These are phyloP conservation scores for Psilocybe azurescens DNA, from an alignment of 768 basidiomycete genomes.

Conservation along the genomic window DNA sequence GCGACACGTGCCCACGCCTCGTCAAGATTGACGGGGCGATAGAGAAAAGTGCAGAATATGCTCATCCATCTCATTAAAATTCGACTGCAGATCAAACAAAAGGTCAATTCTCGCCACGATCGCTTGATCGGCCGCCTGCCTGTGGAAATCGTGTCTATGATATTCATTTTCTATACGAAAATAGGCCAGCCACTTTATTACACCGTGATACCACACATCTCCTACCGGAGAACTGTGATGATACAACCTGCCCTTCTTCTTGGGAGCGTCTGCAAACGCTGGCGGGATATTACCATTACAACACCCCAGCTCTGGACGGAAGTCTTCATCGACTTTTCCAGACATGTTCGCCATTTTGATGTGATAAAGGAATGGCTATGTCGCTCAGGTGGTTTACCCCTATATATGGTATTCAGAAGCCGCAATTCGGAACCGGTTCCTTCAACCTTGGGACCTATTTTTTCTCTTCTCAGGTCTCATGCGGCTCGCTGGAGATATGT, in stretches of 20 bases:
- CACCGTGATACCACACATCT: neutral
- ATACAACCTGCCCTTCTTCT: neutral
- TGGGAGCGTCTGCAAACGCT: neutral
- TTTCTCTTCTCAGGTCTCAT: neutral
- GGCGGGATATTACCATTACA: neutral
- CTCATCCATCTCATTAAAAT: neutral
- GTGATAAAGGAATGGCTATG: neutral
- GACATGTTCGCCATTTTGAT: too few relatives aligned
- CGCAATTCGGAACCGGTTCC: neutral
- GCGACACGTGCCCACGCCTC: neutral
- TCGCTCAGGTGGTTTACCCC: neutral
- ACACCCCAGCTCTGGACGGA: slow-evolving; percentile 1
- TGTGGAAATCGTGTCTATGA: neutral
- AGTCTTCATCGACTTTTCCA: neutral
- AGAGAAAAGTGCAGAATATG: neutral
- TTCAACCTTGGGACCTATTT: too few relatives aligned
- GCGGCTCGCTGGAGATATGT: too few relatives aligned
- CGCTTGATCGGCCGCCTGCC: neutral
- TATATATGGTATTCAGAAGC: neutral
- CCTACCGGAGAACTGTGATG: too few relatives aligned
- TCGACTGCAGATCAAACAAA: neutral
- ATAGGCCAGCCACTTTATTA: neutral
- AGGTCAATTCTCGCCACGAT: neutral
- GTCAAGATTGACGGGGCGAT: neutral
- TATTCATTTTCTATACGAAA: neutral